Base-by-base conservation (phyloP, 345 rosid genomes). In the Odontarrhena argentea region DNA sequence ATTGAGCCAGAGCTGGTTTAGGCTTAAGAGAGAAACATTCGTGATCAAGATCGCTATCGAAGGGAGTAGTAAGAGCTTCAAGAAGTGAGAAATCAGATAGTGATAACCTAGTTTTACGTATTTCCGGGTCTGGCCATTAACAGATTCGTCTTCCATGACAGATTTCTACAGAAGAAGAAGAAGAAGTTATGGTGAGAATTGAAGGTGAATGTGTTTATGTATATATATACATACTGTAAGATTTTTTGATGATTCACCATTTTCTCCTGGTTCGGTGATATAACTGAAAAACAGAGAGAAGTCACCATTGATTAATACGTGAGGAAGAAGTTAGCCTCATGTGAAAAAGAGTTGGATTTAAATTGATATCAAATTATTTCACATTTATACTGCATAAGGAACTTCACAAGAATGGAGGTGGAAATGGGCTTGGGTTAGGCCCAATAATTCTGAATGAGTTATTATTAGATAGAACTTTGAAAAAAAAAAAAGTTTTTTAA, bases 41-140 rank as follows among this genome's bases (percentile, higher is more conserved):
- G 69, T 40, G 56, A 80, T 4, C 46, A 83, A 73, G 54, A 82
- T 75, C 1, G 83, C 82, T 78, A 83, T 79, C 55, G 71, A 66
- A 45, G 90, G 85, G 65, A 85, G 65, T 14, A 84, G 63, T 44
- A 84, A 67, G 5, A 92, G 85, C 25, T 89, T 82, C 44, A 77
- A 65, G 5, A 86, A 65, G 65, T 86, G 81, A 51, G 80, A 78
- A 36, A 87, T 60, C 7, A 92, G 70, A 55, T 86, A 83, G 59
- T 87, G 98, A 65, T 89, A 86, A 41, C 89, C 86, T 15, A 89
- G 67, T 63, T 92, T 87, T 18, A 92, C 87, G 56, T 92, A 74
- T 65, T 86, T 86, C 11, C 56, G 83, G 65, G 68, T 86, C 60
- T 68, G 90, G 87, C 61, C 69, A 68, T 58, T 59, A 50, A 52